phyloP scores from a whole-genome alignment of 495 filamentous ascomycete species.

The Friedmanniomyces simplex region DNA sequence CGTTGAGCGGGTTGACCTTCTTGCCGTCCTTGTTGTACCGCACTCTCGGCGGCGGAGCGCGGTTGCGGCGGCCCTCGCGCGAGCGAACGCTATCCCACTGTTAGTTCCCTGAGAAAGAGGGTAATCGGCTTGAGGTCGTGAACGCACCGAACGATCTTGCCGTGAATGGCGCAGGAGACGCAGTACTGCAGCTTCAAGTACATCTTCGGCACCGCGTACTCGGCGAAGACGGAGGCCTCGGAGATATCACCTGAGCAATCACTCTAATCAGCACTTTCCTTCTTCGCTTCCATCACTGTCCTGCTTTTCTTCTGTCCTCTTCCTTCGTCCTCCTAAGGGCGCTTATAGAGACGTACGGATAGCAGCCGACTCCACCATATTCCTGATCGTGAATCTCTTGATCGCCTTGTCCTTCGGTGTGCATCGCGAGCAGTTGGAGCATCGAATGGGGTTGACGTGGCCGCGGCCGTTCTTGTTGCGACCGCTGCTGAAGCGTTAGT shows the following conservation, averaged over 20 bases:
- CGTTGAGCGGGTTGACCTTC: conserved; percentile 89
- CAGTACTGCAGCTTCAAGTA: conserved; percentile 99
- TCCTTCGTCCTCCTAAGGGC: background rate
- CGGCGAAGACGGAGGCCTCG: conserved; percentile 95
- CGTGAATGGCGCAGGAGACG: conserved; percentile 98
- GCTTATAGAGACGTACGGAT: conserved; percentile 70
- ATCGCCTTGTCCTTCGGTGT: conserved; percentile 99
- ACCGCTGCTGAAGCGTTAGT: conserved; percentile 50
- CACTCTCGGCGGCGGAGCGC: conserved; percentile 91
- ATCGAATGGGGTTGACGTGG: conserved; percentile 98
- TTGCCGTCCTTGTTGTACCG: conserved; percentile 99
- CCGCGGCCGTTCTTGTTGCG: conserved; percentile 99
- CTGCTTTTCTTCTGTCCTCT: background rate
- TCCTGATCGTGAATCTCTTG: conserved; percentile 99
- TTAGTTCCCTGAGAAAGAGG: background rate
- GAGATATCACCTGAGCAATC: conserved; percentile 85
- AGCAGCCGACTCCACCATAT: conserved; percentile 99
- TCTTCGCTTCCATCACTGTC: background rate
- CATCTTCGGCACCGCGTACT: conserved; percentile 99
- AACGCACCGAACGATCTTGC: conserved; percentile 98
- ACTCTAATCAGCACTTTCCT: background rate
- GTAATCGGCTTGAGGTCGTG: background rate
- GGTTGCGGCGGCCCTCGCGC: conserved; percentile 93
- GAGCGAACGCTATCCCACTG: conserved; percentile 74
- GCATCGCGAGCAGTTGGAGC: conserved; percentile 99